Conservation (phyloP, 306 rosid genomes). For the Sindora glabra region DNA sequence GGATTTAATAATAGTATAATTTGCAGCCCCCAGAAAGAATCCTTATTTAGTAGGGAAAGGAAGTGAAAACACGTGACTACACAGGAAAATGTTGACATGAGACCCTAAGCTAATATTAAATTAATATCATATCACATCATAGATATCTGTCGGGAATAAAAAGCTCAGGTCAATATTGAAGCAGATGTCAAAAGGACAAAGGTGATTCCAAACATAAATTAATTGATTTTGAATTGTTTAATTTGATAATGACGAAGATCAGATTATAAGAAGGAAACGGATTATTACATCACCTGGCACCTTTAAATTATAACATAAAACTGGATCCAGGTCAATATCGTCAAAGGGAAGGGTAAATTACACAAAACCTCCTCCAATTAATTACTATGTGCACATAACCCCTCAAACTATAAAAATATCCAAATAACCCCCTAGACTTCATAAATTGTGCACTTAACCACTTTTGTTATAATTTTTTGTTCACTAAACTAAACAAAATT, state of each 20-base stretch:
- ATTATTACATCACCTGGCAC: conserved; percentile 32
- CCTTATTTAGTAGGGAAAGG: background rate
- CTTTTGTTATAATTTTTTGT: too few species aligned
- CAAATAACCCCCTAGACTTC: too few species aligned
- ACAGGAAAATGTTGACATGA: conserved; percentile 32
- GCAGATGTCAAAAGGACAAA: conserved; percentile 22
- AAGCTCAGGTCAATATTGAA: conserved; percentile 30
- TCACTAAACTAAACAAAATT: too few species aligned
- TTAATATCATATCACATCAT: background rate
- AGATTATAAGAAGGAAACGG: conserved; percentile 26
- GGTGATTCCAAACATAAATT: conserved; percentile 22
- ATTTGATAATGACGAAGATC: background rate
- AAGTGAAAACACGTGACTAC: conserved; percentile 11
- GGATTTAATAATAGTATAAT: too few species aligned
- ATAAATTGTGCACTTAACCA: too few species aligned
- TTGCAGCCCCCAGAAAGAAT: background rate
- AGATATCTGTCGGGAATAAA: conserved; percentile 22
- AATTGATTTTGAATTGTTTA: conserved; percentile 17
- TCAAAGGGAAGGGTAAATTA: conserved; percentile 21
- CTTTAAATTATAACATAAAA: conserved; percentile 24
- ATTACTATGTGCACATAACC: too few species aligned
- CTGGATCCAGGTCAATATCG: conserved; percentile 74
- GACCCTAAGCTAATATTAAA: conserved; percentile 28
- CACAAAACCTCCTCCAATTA: too few species aligned
- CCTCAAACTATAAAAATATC: too few species aligned